Evolutionary conservation across 306 rosid species (phyloP), one percentile per base, ranked within the genome.

Genomic region (Albizia julibrissin): DNA sequence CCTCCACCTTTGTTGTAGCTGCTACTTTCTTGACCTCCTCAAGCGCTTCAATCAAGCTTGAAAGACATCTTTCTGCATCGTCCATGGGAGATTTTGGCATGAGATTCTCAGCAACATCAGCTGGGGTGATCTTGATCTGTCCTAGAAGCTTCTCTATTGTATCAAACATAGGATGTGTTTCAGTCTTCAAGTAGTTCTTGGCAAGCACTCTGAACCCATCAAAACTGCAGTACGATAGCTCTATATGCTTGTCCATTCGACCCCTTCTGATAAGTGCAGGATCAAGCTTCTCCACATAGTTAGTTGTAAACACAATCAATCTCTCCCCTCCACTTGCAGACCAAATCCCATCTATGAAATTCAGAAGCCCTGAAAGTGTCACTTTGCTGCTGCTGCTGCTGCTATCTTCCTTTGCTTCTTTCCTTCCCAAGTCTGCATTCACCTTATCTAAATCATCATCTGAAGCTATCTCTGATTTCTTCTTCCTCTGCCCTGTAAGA

Each of bases 341-440:
- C 97, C 98, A 94, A 0, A 94, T 84, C 46, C 98, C 97, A 88
- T 94, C 98, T 26, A 94, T 91, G 89, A 89, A 94, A 78, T 94
- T 94, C 95, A 94, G 70, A 9, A 94, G 71, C 70, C 98, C 98
- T 21, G 97, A 94, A 62, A 94, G 97, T n/a, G 98, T 94, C 11
- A 94, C 95, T 47, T 88, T 94, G 81, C 94, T 92, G 33, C 94
- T 90, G 33, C 87, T 82, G 52, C 83, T 29, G 7, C 73, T 16
- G 29, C 61, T 19, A 54, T 85, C 95, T 58, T 92, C 95, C 76
- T 92, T 90, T 0, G 34, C 82, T 39, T 94, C 95, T 77, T 85
- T 89, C 87, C 89, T 91, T 10, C 69, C 79, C 22, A 49, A 77
- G 61, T 89, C 90, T 34, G 33, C 73, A 40, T 47, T 61, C 62